Base-by-base conservation (phyloP, 2,329 filamentous ascomycete species). In the Bimuria novae-zelandiae region DNA sequence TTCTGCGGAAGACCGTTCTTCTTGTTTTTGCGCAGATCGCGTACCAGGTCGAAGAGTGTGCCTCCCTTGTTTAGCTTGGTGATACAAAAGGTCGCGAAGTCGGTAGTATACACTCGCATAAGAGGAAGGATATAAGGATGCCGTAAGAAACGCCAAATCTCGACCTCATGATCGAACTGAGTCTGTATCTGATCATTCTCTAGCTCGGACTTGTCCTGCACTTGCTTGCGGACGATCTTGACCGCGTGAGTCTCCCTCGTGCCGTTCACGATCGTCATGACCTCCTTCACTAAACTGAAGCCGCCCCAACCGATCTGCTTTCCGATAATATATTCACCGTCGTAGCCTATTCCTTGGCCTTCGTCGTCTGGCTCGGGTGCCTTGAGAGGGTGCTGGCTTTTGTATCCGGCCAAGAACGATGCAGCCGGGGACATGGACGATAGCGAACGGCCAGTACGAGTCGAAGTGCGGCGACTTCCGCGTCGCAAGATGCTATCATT, bases 51-150 rank as follows among this genome's bases (percentile, higher is more conserved):
- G 61, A 85, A 86, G 7, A 89, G 75, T 3, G 84, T 88, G 2
- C 86, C 86, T 35, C 84, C 84, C 25, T 81, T 80, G 58, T 84
- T 84, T 50, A 88, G 71, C 52, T 82, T 82, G 51, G 85, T 88
- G 67, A 88, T 86, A 64, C 85, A 88, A 58, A 86, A 88, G 0
- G 85, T 88, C n/a, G 85, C 85, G 62, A 82, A 86, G 40, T 86
- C 82, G 12, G 84, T 86, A 58, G 86, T 84, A 68, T 86, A 87
- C 17, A 88, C 85, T 4, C 82, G 80, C 52, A 87, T 79, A 7
- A 89, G 77, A 0, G 82, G 80, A 25, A 89, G 72, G 42, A 89
- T 81, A 63, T 88, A 81, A 1, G 79, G 79, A 63, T 89, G 84
- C 50, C 80, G 80, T 37, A 88, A 74, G 62, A 84, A 85, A 40